Percentiles rank a stretch among this genome's conserved stretches.
phyloP scores from a whole-genome alignment of 1,139 yeast genomes.

The Sugiyamaella japonica region DNA sequence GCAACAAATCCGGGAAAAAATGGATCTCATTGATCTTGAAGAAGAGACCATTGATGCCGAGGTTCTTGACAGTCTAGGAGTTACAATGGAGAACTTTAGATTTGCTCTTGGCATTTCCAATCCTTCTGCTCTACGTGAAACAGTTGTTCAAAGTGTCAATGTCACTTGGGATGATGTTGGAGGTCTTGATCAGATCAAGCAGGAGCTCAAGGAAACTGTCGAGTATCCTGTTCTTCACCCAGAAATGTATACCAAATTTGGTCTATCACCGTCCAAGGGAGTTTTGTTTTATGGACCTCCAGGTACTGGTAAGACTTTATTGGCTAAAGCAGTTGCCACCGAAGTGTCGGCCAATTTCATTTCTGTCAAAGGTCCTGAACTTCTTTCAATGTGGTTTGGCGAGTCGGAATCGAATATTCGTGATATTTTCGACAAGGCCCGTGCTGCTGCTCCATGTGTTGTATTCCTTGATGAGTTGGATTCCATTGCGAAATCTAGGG shows the following conservation, averaged over 20 bases:
- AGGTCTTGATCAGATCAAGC: conserved; percentile 92
- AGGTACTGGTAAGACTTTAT: conserved; percentile 97
- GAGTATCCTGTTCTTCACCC: conserved; percentile 99
- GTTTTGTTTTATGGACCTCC: conserved; percentile 99
- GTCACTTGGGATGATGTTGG: conserved; percentile 99
- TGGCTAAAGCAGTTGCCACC: conserved; percentile 98
- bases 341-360: conserved; percentile 97
- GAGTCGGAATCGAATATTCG: conserved; percentile 96
- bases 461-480: conserved; percentile 97
- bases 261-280: conserved; percentile 96
- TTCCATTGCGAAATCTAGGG: conserved; percentile 97
- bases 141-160: conserved; percentile 97
- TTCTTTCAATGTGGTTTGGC: conserved; percentile 98
- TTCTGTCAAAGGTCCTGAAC: conserved; percentile 96
- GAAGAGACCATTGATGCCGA: conserved; percentile 99
- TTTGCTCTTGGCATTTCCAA: conserved; percentile 97
- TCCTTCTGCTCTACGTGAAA: conserved; percentile 99
- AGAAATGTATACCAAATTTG: conserved; percentile 96
- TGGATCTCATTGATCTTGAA: conserved; percentile 96
- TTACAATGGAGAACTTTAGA: conserved; percentile 98
- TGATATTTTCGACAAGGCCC: conserved; percentile 96
- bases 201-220: conserved; percentile 96
- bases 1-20: conserved; percentile 98
- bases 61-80: conserved; percentile 93
- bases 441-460: conserved; percentile 99